A percentile compares a stretch with the other conserved stretches of the same genome.
Evolutionary conservation across 352 stramenopile species (phyloP).

Genomic region (Globisporangium recalcitrans): DNA sequence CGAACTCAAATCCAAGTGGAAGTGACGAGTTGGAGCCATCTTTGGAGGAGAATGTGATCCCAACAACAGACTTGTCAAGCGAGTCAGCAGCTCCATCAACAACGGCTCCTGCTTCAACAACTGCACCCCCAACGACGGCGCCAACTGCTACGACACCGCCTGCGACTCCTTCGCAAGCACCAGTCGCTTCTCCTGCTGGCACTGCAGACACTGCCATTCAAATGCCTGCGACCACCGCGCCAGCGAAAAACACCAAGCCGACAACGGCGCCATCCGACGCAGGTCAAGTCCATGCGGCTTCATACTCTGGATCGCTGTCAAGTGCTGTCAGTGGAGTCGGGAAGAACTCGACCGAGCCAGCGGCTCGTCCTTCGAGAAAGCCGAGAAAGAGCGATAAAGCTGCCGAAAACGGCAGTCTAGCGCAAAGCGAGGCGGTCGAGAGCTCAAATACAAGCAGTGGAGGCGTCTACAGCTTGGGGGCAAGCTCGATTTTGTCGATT

Average conservation of each 20-base stretch:
- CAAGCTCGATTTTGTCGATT: slow-evolving; percentile 65
- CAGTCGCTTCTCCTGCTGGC: not conserved
- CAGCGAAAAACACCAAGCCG: not conserved
- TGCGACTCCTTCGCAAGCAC: not conserved
- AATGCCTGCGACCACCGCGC: slow-evolving; percentile 1
- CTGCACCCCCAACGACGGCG: slow-evolving; percentile 7
- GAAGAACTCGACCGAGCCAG: slow-evolving; percentile 11
- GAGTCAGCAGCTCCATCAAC: not conserved
- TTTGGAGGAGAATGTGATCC: slow-evolving; percentile 13
- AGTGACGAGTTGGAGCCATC: not conserved
- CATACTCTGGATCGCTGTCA: slow-evolving; percentile 8
- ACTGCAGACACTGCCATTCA: not conserved
- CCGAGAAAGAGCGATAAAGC: slow-evolving; percentile 5
- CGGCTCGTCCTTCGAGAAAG: not conserved
- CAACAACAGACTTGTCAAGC: not conserved
- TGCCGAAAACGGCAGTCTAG: slow-evolving; percentile 8
- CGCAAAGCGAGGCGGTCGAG: slow-evolving; percentile 30
- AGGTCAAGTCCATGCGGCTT: slow-evolving; percentile 13
- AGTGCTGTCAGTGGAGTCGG: slow-evolving; percentile 10
- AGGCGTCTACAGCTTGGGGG: slow-evolving; percentile 48
- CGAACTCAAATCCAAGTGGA: slow-evolving; percentile 3
- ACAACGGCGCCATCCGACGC: not conserved
- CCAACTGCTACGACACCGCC: slow-evolving; percentile 4
- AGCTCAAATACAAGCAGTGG: slow-evolving; percentile 41
- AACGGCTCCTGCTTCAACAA: slow-evolving; percentile 1